Percentiles rank a stretch among this genome's conserved stretches.
These are phyloP conservation scores for Scutellaria galericulata DNA, from an alignment of 257 asterid genomes.

Conservation along the genomic window DNA sequence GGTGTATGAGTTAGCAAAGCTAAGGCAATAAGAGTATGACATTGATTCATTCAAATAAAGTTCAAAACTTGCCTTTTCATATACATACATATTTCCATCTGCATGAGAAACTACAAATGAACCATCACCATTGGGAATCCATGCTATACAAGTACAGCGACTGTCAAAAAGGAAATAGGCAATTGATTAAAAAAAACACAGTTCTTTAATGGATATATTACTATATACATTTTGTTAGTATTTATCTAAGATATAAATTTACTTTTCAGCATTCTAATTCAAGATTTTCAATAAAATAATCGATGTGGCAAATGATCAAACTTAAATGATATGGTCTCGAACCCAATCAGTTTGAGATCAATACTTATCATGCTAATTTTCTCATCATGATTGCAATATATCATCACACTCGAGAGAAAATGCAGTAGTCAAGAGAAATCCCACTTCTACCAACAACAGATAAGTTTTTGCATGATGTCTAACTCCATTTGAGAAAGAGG, in stretches of 20 bases:
- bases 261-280: conserved; percentile 7
- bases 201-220: neutral
- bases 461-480: neutral
- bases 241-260: neutral
- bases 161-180: conserved; percentile 54
- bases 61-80: conserved; percentile 87
- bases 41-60: conserved; percentile 25
- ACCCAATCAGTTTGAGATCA: neutral
- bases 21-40: conserved; percentile 25
- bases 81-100: conserved; percentile 86
- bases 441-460: neutral
- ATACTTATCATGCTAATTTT: neutral
- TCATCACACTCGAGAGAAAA: neutral
- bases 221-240: neutral
- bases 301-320: conserved; percentile 8
- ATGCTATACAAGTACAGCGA: conserved; percentile 86
- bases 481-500: neutral
- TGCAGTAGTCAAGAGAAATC: neutral
- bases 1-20: conserved; percentile 16
- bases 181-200: conserved; percentile 16
- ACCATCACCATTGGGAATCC: conserved; percentile 97
- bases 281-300: neutral
- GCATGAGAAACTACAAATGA: conserved; percentile 88
- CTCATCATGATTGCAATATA: neutral
- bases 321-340: neutral